phyloP scores from a whole-genome alignment of 1,139 yeast species.

The Candida anutae region DNA sequence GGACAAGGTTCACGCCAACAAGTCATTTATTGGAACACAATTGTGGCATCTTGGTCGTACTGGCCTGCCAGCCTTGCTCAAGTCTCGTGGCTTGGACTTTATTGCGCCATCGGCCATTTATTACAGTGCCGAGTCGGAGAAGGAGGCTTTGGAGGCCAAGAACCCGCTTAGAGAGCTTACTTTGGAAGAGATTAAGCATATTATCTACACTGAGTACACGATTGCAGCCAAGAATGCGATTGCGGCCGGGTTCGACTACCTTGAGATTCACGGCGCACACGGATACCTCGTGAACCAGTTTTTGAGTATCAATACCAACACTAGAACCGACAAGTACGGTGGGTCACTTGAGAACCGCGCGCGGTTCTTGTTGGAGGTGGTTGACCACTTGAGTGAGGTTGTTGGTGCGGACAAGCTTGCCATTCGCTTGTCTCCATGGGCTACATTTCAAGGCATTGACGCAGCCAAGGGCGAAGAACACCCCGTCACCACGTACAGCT shows the following conservation, averaged over 20 bases:
- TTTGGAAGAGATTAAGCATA: slow-evolving; percentile 33
- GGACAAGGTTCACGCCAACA: slow-evolving; percentile 45
- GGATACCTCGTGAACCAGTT: slow-evolving; percentile 64
- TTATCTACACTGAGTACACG: slow-evolving; percentile 25
- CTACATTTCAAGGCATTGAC: slow-evolving; percentile 29
- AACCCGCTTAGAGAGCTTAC: slow-evolving; percentile 31
- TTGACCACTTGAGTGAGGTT: slow-evolving; percentile 24
- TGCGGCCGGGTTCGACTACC: slow-evolving; percentile 60
- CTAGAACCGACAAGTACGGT: slow-evolving; percentile 62
- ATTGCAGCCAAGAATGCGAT: slow-evolving; percentile 41
- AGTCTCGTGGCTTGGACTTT: slow-evolving; percentile 7
- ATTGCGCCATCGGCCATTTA: slow-evolving; percentile 20
- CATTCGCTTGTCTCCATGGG: slow-evolving; percentile 57
- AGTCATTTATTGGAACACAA: slow-evolving; percentile 46
- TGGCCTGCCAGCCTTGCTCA: slow-evolving; percentile 9
- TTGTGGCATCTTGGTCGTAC: slow-evolving; percentile 21
- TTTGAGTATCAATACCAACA: slow-evolving; percentile 37
- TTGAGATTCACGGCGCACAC: slow-evolving; percentile 63
- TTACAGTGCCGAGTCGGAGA: slow-evolving; percentile 9
- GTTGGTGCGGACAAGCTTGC: slow-evolving; percentile 50
- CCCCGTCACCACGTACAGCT: slow-evolving; percentile 20
- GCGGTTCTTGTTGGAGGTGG: slow-evolving; percentile 46
- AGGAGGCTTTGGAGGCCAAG: slow-evolving; percentile 16
- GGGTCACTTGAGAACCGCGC: slow-evolving; percentile 62
- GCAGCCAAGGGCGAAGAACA: slow-evolving; percentile 18